phyloP scores from a whole-genome alignment of 805 yeast species.

The Starmerella lactis-condensi region DNA sequence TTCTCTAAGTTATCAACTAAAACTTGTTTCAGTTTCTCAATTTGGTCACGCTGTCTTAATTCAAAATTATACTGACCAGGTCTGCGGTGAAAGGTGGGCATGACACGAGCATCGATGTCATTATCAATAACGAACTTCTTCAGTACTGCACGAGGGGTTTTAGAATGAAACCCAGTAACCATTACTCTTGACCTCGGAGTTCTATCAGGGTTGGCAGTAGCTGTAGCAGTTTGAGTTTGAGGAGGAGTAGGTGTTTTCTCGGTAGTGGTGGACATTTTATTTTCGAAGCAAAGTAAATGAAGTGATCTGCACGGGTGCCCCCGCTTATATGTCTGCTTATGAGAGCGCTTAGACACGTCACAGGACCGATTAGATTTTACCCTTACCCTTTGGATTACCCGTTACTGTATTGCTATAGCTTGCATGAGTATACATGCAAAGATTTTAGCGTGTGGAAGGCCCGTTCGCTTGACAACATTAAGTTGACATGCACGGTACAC shows the following conservation, averaged over 20 bases:
- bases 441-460: no score
- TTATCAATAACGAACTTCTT: not conserved
- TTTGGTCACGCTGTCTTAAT: not conserved
- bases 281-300: no score
- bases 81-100: constrained; percentile 1
- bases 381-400: no score
- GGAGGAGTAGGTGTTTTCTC: not conserved
- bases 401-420: no score
- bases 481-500: no score
- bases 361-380: no score
- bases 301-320: no score
- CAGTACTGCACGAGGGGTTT: constrained; percentile 1
- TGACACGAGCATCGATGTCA: not conserved
- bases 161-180: constrained; percentile 1
- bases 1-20: not conserved
- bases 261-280: no score
- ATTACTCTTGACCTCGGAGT: not conserved
- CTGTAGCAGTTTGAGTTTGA: not conserved
- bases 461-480: no score
- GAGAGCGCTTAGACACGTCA: no score
- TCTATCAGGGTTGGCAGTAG: not conserved
- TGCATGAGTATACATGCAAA: no score
- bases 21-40: not conserved
- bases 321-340: no score
- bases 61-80: constrained; percentile 1